These are phyloP conservation scores for Strigomonas culicis DNA, from an alignment of 208 protist genomes.

Conservation along the genomic window DNA sequence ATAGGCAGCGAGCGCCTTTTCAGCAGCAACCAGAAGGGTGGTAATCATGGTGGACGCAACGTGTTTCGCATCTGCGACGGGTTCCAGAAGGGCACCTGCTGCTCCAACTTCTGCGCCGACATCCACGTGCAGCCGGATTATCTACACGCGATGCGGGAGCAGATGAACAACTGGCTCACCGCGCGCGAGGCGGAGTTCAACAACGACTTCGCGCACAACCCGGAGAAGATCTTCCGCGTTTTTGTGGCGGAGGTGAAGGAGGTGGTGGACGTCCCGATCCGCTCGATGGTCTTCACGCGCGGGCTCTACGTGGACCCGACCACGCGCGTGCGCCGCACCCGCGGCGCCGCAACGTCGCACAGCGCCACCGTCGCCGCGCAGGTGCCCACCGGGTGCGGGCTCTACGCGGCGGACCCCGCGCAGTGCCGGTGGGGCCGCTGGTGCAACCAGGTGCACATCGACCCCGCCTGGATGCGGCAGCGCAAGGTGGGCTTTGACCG, in stretches of 20 bases:
- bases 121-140: slow-evolving; percentile 63
- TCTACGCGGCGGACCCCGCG: slow-evolving; percentile 64
- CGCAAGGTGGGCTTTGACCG: slow-evolving; percentile 66
- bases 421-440: slow-evolving; percentile 83
- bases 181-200: slow-evolving; percentile 59
- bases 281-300: slow-evolving; percentile 60
- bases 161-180: slow-evolving; percentile 55
- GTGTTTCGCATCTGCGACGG: slow-evolving; percentile 54
- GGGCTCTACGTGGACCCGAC: slow-evolving; percentile 75
- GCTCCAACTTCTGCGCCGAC: slow-evolving; percentile 42
- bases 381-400: slow-evolving; percentile 73
- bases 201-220: slow-evolving; percentile 23
- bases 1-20: slow-evolving; percentile 58
- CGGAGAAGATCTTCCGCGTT: slow-evolving; percentile 56
- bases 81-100: slow-evolving; percentile 56
- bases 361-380: slow-evolving; percentile 52
- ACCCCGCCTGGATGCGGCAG: slow-evolving; percentile 61
- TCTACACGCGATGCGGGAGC: slow-evolving; percentile 36
- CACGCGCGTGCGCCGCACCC: slow-evolving; percentile 46
- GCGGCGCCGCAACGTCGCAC: slow-evolving; percentile 25
- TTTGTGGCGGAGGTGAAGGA: slow-evolving; percentile 83
- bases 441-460: slow-evolving; percentile 87
- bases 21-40: slow-evolving; percentile 27
- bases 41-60: slow-evolving; percentile 32
- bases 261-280: slow-evolving; percentile 66